Conservation (phyloP, 2,329 filamentous ascomycete genomes). For the Pyricularia pennisetigena region DNA sequence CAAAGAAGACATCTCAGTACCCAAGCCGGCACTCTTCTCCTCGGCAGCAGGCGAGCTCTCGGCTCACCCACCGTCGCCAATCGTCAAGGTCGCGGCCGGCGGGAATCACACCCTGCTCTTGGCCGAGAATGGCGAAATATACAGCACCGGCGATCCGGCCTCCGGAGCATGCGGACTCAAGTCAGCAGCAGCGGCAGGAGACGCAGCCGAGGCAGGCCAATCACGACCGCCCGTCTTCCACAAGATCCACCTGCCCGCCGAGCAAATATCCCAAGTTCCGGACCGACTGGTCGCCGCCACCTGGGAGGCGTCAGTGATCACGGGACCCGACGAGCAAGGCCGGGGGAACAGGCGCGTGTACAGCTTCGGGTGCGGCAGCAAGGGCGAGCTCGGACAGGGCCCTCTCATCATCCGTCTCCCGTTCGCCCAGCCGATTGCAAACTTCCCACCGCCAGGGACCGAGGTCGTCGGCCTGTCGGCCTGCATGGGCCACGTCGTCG, state of each 20-base stretch:
- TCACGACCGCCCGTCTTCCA: background rate
- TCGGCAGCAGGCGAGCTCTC: slow-evolving; percentile 16
- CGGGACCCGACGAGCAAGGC: slow-evolving; percentile 33
- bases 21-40: slow-evolving; percentile 51
- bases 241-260: background rate
- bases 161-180: slow-evolving; percentile 44
- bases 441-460: slow-evolving; percentile 54
- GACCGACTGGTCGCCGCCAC: slow-evolving; percentile 54
- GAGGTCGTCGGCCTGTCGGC: slow-evolving; percentile 57
- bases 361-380: slow-evolving; percentile 54
- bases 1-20: slow-evolving; percentile 58
- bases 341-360: slow-evolving; percentile 40
- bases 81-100: slow-evolving; percentile 45
- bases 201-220: background rate
- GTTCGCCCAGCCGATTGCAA: slow-evolving; percentile 36
- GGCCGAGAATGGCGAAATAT: slow-evolving; percentile 47
- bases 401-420: slow-evolving; percentile 37
- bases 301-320: slow-evolving; percentile 66
- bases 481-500: slow-evolving; percentile 69
- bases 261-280: slow-evolving; percentile 9
- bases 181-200: slow-evolving; percentile 8
- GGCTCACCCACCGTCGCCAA: slow-evolving; percentile 17
- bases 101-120: slow-evolving; percentile 82
- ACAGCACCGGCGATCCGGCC: slow-evolving; percentile 52
- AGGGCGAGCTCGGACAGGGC: slow-evolving; percentile 64